A percentile compares a stretch with the other conserved stretches of the same genome.
Conservation (phyloP, 2,329 filamentous ascomycete genomes). For the Scopulariopsis brevicaulis region DNA sequence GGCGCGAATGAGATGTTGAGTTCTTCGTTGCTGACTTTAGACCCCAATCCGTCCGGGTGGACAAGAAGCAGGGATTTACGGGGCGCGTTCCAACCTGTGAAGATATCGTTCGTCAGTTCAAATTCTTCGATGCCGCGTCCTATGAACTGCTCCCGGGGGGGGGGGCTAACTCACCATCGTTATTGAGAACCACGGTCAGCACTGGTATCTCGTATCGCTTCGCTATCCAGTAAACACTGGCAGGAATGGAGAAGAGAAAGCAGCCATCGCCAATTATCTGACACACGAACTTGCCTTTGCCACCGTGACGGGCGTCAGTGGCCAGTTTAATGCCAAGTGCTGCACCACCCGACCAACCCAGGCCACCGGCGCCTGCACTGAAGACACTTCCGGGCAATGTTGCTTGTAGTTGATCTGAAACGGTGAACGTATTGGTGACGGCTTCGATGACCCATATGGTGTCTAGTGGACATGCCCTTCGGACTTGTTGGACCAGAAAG, state of each 20-base stretch:
- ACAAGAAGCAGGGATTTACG: conserved; percentile 43
- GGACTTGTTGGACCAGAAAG: conserved; percentile 40
- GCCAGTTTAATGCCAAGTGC: conserved; percentile 70
- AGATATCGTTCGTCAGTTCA: not conserved
- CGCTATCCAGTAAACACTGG: conserved; percentile 44
- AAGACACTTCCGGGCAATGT: conserved; percentile 63
- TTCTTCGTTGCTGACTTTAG: conserved; percentile 46
- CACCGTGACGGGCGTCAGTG: conserved; percentile 21
- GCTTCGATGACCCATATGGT: conserved; percentile 71
- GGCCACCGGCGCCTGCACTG: conserved; percentile 70
- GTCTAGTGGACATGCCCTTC: conserved; percentile 22
- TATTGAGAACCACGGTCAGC: conserved; percentile 43
- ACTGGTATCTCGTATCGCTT: conserved; percentile 41
- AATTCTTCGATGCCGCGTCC: not conserved
- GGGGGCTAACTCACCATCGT: conserved; percentile 30
- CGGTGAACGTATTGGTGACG: conserved; percentile 58
- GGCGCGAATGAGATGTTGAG: conserved; percentile 51
- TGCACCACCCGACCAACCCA: conserved; percentile 71
- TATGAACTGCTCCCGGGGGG: too few relatives aligned
- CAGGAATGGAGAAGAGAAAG: conserved; percentile 41
- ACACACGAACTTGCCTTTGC: conserved; percentile 36
- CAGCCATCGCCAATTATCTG: conserved; percentile 48
- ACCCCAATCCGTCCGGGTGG: conserved; percentile 43
- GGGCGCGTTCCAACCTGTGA: conserved; percentile 47
- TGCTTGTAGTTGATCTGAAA: conserved; percentile 60